Evolutionary conservation across 306 rosid species (phyloP).

Genomic region (Cicer bijugum): DNA sequence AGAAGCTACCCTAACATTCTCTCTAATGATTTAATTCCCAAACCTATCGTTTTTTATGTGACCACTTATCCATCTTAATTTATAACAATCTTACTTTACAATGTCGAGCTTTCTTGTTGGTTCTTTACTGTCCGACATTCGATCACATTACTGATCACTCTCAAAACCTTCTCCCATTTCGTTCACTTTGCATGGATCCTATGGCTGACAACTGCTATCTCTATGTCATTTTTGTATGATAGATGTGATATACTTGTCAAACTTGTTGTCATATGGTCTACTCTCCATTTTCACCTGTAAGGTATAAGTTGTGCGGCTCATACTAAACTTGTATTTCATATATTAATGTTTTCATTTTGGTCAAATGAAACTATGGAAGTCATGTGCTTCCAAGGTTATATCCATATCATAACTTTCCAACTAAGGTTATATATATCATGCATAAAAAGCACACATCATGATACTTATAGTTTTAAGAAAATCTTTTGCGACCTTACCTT

Average conservation of each 20-base stretch:
- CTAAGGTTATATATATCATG: neutral
- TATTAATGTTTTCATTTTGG: neutral
- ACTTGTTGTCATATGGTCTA: neutral
- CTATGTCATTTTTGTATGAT: neutral
- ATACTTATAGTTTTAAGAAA: neutral
- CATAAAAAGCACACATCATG: neutral
- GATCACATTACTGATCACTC: neutral
- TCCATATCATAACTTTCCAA: neutral
- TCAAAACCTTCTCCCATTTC: neutral
- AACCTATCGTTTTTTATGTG: neutral
- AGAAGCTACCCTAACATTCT: neutral
- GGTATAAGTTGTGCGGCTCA: neutral
- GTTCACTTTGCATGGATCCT: neutral
- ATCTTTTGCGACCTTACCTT: neutral
- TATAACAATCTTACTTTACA: neutral
- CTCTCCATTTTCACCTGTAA: conserved; percentile 5
- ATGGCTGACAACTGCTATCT: conserved; percentile 1
- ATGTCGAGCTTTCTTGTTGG: neutral
- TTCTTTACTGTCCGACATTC: neutral
- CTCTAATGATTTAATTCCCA: conserved; percentile 4
- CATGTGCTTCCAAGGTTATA: neutral
- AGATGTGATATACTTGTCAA: neutral
- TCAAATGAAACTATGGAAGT: neutral
- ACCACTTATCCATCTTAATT: conserved; percentile 3
- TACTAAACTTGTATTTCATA: conserved; percentile 1